Conservation (phyloP, 306 rosid species). For the Spatholobus suberectus region DNA sequence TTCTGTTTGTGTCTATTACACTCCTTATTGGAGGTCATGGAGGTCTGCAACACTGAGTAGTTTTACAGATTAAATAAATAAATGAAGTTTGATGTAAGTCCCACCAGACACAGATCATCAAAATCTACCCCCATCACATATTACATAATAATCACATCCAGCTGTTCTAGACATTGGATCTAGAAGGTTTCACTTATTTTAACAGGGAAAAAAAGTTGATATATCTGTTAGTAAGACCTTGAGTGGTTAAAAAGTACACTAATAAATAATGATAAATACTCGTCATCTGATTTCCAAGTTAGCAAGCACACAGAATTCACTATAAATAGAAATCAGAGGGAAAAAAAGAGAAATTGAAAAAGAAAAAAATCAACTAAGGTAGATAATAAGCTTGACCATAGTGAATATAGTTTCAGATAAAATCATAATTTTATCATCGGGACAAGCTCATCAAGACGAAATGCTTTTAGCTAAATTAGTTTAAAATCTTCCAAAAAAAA, state of each 20-base stretch:
- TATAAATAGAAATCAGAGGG: slow-evolving; percentile 1
- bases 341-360: not conserved
- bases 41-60: not conserved
- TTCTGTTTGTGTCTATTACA: too few species aligned
- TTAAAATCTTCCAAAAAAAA: not conserved
- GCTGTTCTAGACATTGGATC: not conserved
- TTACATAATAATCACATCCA: not conserved
- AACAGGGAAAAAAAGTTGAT: not conserved
- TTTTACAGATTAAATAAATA: not conserved
- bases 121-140: not conserved
- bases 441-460: not conserved
- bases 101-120: not conserved
- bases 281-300: not conserved
- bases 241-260: not conserved
- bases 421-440: slow-evolving; percentile 12
- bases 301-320: not conserved
- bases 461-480: not conserved
- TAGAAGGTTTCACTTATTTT: not conserved
- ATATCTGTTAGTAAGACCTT: not conserved
- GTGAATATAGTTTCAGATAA: not conserved
- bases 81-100: not conserved
- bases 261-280: not conserved
- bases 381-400: not conserved
- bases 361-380: not conserved
- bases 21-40: not conserved